Evolutionary conservation across 1,139 yeast species (phyloP), one percentile per base, ranked within the genome.

Genomic region (Scheffersomyces cryptocercus): DNA sequence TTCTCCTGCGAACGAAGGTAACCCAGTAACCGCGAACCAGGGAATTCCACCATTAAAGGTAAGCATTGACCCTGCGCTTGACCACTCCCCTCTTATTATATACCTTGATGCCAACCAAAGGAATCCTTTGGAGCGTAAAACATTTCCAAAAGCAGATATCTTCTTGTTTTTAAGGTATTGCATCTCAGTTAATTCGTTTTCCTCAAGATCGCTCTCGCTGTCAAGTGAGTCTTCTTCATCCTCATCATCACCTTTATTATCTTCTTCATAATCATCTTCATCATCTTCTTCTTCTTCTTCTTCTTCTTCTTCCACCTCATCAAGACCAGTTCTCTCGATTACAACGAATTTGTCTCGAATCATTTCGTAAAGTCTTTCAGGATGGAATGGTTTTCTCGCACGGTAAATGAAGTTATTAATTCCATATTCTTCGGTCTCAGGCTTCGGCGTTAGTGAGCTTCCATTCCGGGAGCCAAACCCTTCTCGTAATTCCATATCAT

Each of bases 81-180:
- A 67, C 77, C 76, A 72, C 56, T 73, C 77, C 15, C 77, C 77
- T 49, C 73, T 58, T 33, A 66, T 55, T 7, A 71, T 63, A 42
- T 64, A 59, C 44, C 77, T 58, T 3, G 76, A 61, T 3, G 79
- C 78, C n/a, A 74, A 53, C 79, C 79, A 74, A 45, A 74, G 62
- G 49, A 70, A 72, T 0, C 79, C 78, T 47, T 74, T 73, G 3
- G 75, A 68, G 10, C 78, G 63, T 13, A 73, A 48, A 34, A 74
- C 51, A 3, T 66, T 59, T 0, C 68, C 68, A 42, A 73, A 70
- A 1, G 66, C 55, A 2, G 77, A 71, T 12, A 54, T 57, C 33
- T 61, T 59, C 48, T 67, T 71, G 50, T 70, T 72, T 12, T 49
- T 48, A 3, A 62, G 47, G 28, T 64, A 51, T 46, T 61, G 57